Base-by-base conservation (phyloP, 2,329 filamentous ascomycete species). In the Xylaria sp. region DNA sequence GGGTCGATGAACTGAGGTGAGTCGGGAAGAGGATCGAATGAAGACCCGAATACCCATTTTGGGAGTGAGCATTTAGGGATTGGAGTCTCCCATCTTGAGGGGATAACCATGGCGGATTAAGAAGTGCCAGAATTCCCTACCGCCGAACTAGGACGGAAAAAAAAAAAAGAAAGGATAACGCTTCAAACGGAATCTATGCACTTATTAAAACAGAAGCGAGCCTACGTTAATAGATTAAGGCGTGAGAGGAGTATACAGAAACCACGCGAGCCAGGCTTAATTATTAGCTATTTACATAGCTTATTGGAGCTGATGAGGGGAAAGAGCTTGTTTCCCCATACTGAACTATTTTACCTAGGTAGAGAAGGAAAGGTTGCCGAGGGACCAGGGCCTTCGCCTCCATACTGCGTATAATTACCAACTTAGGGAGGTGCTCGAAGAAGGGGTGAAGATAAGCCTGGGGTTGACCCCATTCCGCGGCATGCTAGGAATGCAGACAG, bases 1-100 rank as follows among this genome's bases (percentile, higher is more conserved):
- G 91, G 88, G 74, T 94, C 92, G 61, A 93, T 83, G 74, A 90
- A 88, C 44, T 82, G 80, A 63, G 82, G 80, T 55, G 77, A 80
- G 58, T 86, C 80, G 1, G 81, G 74, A 6, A 89, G 79, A 7
- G 81, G 77, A 6, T 76, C 82, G 48, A 78, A 82, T 1, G 83
- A 81, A 2, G 85, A 84, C 20, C 83, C 85, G 65, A 89, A 88
- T 9, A 89, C 83, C 84, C 86, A 89, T 79, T 84, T 82, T 71
- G 85, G 87, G 44, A 89, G 78, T 1, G 87, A 88, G 76, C 83
- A 83, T 41, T 79, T 79, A 39, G 84, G 84, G 44, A 88, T 77
- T 0, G 80, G 77, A 54, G 78, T 76, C 9, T 76, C 75, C 82
- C 84, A 87, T 55, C 85, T 82, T 7, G 85, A 86, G 51, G 76